Evolutionary conservation across 768 basidiomycete species (phyloP), one percentile per base, ranked within the genome.

Genomic region (Suillus bovinus): DNA sequence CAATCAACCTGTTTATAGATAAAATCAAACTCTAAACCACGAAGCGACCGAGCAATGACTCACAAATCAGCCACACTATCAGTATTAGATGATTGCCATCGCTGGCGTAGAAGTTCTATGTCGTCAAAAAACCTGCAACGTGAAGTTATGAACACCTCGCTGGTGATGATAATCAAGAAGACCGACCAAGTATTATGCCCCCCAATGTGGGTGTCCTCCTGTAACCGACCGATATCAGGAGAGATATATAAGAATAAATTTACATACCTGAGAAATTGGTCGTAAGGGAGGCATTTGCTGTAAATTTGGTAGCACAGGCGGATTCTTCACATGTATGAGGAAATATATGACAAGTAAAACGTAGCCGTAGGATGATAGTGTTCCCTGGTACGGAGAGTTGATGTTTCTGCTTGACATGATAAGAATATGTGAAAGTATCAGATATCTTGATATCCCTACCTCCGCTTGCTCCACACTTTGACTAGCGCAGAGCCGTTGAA

Each of bases 301-400:
- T 64, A 97, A 83, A 79, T 97, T 97, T 67, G 96, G 96, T 63
- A 99, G 82, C 47, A 99, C 93, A 29, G 96, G 93, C 60, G 96
- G 96, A 67, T 93, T 93, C 80, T 97, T 96, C 79, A 99, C 95
- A 75, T 99, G 97, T 52, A 96, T 88, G 59, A 99, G 86, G 78
- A 94, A 99, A 79, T 96, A 97, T 69, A 99, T 93, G 74, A 98
- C 96, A 76, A 99, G 90, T 58, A 99, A 84, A 67, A 96, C 96
- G 78, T 96, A 98, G 66, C 96, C 96, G 73, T 99, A 98, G 59
- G 95, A 96, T 60, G 93, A 96, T 59, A 99, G 81, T 1, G 96
- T 99, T 64, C 96, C 96, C 70, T 93, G 88, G 77, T 99, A 99
- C 13, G 96, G 95, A 57, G 95, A 97, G 77, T 99, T 99, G 76